Percentiles rank a stretch among this genome's conserved stretches.
Conservation (phyloP, 139 green algal species). For the Trebouxia sp. region DNA sequence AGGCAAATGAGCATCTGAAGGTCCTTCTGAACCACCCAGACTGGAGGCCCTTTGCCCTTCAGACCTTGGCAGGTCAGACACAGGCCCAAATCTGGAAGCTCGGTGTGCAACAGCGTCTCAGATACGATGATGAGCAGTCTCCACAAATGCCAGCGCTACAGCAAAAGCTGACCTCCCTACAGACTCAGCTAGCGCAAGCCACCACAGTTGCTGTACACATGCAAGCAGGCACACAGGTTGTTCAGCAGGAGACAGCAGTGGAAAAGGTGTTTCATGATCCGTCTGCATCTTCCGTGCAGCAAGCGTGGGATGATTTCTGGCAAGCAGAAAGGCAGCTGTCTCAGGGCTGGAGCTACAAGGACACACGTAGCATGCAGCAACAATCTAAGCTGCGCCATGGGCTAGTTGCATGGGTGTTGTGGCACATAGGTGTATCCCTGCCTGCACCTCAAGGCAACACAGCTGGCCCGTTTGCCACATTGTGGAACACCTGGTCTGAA, state of each 20-base stretch:
- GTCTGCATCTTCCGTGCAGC: background rate
- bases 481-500: background rate
- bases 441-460: background rate
- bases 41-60: background rate
- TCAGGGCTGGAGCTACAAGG: slow-evolving; percentile 6
- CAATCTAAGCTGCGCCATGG: slow-evolving; percentile 16
- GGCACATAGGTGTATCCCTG: background rate
- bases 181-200: background rate
- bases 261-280: background rate
- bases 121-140: background rate
- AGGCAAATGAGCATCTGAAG: slow-evolving; percentile 14
- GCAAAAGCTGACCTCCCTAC: background rate
- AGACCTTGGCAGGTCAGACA: background rate
- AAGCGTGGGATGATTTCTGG: slow-evolving; percentile 14
- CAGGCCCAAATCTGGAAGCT: background rate
- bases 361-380: background rate
- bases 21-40: background rate
- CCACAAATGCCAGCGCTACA: background rate
- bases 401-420: background rate
- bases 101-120: background rate
- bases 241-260: background rate
- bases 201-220: background rate
- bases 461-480: background rate
- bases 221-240: background rate
- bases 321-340: background rate